phyloP scores from a whole-genome alignment of 2,329 filamentous ascomycete species.

The Fusarium avenaceum region DNA sequence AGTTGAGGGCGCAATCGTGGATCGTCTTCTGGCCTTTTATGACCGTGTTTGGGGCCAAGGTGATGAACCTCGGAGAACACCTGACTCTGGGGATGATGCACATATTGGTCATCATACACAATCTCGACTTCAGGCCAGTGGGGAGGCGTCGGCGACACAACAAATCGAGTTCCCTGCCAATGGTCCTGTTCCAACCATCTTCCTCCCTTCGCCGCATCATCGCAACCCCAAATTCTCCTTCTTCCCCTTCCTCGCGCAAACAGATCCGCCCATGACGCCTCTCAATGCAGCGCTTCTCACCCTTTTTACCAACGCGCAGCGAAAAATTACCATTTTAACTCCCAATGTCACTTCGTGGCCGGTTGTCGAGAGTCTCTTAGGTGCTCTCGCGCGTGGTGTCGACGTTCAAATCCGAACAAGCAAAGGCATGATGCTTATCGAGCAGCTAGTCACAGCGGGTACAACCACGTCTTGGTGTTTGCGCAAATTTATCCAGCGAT shows the following conservation, averaged over 20 bases:
- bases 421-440: slow-evolving; percentile 78
- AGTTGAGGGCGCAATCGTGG: slow-evolving; percentile 72
- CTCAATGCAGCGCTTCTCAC: slow-evolving; percentile 75
- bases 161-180: slow-evolving; percentile 46
- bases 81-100: neutral
- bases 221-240: slow-evolving; percentile 74
- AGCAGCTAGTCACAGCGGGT: slow-evolving; percentile 84
- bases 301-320: slow-evolving; percentile 69
- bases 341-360: slow-evolving; percentile 81
- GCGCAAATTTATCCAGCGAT: slow-evolving; percentile 68
- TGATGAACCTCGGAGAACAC: slow-evolving; percentile 31
- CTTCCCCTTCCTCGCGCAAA: slow-evolving; percentile 66
- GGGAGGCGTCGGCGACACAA: slow-evolving; percentile 49
- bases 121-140: neutral
- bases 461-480: slow-evolving; percentile 79
- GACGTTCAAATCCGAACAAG: slow-evolving; percentile 77
- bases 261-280: slow-evolving; percentile 71
- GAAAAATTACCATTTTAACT: slow-evolving; percentile 77
- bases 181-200: slow-evolving; percentile 64
- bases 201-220: slow-evolving; percentile 82
- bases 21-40: slow-evolving; percentile 76
- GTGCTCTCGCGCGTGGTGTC: slow-evolving; percentile 74
- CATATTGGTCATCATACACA: no score
- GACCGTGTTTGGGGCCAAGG: slow-evolving; percentile 71
- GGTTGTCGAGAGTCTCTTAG: slow-evolving; percentile 71